phyloP scores from a whole-genome alignment of 495 filamentous ascomycete species.

The Trichoderma erinaceum region DNA sequence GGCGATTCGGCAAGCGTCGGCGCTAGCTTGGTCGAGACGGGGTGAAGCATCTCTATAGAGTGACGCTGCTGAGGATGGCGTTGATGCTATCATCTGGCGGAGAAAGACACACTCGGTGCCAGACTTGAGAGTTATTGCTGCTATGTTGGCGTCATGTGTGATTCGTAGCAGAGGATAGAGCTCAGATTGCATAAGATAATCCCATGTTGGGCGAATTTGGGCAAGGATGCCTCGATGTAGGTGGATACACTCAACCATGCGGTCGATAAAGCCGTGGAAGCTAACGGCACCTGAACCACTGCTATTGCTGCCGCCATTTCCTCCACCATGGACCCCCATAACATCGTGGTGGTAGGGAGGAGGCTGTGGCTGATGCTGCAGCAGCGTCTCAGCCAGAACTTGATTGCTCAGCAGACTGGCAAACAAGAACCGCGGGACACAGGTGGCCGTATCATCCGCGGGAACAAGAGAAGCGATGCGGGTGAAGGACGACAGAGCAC shows the following conservation, averaged over 20 bases:
- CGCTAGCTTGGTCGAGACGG: background rate
- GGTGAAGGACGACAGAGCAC: conserved; percentile 34
- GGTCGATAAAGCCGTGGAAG: conserved; percentile 34
- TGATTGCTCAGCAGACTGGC: conserved; percentile 33
- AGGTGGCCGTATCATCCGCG: conserved; percentile 25
- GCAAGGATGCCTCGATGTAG: conserved; percentile 35
- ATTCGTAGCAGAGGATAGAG: background rate
- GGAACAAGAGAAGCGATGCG: background rate
- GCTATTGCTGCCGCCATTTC: background rate
- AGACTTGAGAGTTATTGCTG: background rate
- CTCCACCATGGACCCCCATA: conserved; percentile 3
- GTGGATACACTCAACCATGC: conserved; percentile 32
- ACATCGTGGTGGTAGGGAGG: conserved; percentile 18
- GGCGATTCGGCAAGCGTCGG: conserved; percentile 12
- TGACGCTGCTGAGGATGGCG: background rate
- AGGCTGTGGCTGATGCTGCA: conserved; percentile 9
- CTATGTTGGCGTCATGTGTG: background rate
- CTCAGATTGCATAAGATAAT: conserved; percentile 17
- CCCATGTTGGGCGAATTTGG: conserved; percentile 25
- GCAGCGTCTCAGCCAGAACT: conserved; percentile 31
- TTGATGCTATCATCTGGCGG: background rate
- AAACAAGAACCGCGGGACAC: conserved; percentile 37
- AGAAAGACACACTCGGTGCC: conserved; percentile 15
- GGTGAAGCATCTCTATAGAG: background rate
- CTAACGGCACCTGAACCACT: conserved; percentile 3